Conservation (phyloP, 495 filamentous ascomycete genomes). For the Viridothelium virens region DNA sequence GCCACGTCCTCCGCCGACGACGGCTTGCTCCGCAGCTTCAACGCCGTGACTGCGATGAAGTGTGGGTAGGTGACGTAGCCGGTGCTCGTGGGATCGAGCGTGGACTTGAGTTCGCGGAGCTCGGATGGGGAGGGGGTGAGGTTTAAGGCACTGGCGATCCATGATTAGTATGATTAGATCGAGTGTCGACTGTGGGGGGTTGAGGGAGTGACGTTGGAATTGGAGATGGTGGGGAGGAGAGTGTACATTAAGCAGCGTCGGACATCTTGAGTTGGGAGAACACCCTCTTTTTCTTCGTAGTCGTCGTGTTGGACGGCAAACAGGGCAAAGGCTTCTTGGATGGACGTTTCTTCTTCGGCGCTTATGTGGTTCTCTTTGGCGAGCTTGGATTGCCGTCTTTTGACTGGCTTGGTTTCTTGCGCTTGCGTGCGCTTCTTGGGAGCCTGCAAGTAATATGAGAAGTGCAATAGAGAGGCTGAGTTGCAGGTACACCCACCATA, state of each 20-base stretch:
- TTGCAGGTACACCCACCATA: not conserved
- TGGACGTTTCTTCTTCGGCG: slow-evolving; percentile 75
- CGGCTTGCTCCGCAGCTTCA: slow-evolving; percentile 56
- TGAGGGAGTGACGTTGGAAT: too few relatives aligned
- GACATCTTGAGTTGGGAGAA: slow-evolving; percentile 70
- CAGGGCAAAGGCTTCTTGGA: slow-evolving; percentile 78
- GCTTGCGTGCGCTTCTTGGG: not conserved
- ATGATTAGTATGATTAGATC: not conserved
- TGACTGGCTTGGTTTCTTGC: slow-evolving; percentile 21
- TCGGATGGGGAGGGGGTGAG: slow-evolving; percentile 52
- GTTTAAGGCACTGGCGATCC: slow-evolving; percentile 33
- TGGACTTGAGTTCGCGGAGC: slow-evolving; percentile 63
- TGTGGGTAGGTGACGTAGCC: slow-evolving; percentile 66
- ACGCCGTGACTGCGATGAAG: slow-evolving; percentile 77
- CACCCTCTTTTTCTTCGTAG: slow-evolving; percentile 58
- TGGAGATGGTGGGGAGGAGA: not conserved
- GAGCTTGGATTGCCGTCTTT: slow-evolving; percentile 64
- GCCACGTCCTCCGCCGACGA: slow-evolving; percentile 42
- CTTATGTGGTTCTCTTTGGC: slow-evolving; percentile 82
- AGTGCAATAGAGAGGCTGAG: not conserved
- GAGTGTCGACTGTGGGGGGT: not conserved
- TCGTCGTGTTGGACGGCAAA: slow-evolving; percentile 56
- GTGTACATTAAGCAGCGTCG: slow-evolving; percentile 70
- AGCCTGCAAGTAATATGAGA: not conserved
- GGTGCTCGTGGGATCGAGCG: slow-evolving; percentile 70